Evolutionary conservation across 2,329 filamentous ascomycete species (phyloP), one percentile per base, ranked within the genome.

Genomic region (Pyricularia sp.): DNA sequence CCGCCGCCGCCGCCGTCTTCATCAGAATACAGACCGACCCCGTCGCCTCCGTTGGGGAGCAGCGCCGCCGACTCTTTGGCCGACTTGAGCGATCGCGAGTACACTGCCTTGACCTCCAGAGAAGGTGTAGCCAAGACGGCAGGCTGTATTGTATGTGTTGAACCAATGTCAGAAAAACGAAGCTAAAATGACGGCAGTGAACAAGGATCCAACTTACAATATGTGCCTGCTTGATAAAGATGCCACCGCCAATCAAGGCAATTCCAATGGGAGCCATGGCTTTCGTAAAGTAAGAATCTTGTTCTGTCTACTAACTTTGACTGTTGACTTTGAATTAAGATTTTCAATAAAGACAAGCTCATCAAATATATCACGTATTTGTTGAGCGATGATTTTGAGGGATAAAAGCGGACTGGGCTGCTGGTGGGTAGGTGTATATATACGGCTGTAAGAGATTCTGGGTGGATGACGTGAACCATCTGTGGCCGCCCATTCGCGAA

Each of bases 61-160:
- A 64, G 62, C 9, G 53, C 62, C 19, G 62, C 62, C 53, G 62
- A 59, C 33, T 73, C 70, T 55, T 73, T 70, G 68, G 71, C 86
- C 0, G 85, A 85, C 22, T 77, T 74, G 63, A 83, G 78, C 12
- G 84, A 84, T 64, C 87, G 83, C 3, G 86, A 88, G 75, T 87
- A 90, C 68, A 88, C 78, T 26, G 86, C 85, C 74, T 85, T 88
- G 68, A 90, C 79, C 13, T 75, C 73, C 12, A 89, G 75, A 49
- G 71, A 65, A 9, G 78, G 71, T 64, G 75, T 78, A 31, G 81
- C 79, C 68, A 82, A 76, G 64, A 90, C 81, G 60, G 87, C 87
- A 13, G 87, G 87, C 60, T 75, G 70, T 62, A 73, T 65, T 73
- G 71, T 73, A 49, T 4, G 22, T 28, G 61, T 62, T 35, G 49